phyloP scores from a whole-genome alignment of 2,329 filamentous ascomycete species.

The Colletotrichum sp. region DNA sequence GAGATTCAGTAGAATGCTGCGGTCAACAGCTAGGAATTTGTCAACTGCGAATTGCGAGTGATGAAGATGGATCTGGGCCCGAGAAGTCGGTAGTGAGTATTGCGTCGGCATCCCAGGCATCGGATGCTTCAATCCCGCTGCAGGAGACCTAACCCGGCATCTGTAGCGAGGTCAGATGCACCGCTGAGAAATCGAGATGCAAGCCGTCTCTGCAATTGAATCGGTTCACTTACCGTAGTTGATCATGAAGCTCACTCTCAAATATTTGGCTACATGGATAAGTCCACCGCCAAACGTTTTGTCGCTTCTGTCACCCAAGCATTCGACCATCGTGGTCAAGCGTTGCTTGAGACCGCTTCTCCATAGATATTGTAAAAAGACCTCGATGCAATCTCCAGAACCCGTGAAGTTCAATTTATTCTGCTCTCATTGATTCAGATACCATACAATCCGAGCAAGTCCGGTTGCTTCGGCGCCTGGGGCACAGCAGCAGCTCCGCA shows the following conservation, averaged over 20 bases:
- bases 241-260: background rate
- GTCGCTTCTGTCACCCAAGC: background rate
- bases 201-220: background rate
- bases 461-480: background rate
- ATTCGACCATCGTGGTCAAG: background rate
- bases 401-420: rapidly evolving
- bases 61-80: background rate
- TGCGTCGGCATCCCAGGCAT: background rate
- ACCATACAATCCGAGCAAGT: background rate
- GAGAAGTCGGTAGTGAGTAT: background rate
- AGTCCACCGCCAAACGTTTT: background rate
- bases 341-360: background rate
- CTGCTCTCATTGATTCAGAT: rapidly evolving
- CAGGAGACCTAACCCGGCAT: background rate
- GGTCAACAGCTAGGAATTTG: rapidly evolving
- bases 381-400: background rate
- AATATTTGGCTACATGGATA: background rate
- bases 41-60: background rate
- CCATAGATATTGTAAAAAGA: rapidly evolving
- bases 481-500: background rate
- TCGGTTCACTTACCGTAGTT: background rate
- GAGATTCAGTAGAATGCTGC: background rate
- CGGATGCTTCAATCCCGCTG: background rate
- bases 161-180: background rate
- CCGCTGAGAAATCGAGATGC: background rate